Base-by-base conservation (phyloP, 2,329 filamentous ascomycete species). In the Penicillium sp. region DNA sequence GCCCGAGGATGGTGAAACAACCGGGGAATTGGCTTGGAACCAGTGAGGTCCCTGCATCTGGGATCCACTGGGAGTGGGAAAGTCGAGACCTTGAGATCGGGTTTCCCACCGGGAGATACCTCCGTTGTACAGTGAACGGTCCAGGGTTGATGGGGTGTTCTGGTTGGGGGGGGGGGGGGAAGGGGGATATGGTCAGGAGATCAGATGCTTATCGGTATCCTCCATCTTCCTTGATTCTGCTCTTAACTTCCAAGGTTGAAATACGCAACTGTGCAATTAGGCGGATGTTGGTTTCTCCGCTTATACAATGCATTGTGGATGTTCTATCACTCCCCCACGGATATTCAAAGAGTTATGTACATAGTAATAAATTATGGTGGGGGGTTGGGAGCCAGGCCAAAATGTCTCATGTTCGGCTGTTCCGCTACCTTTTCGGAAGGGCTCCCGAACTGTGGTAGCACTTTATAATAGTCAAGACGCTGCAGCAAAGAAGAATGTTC, bases 1-100 rank as follows among this genome's bases (percentile, higher is more conserved):
- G 64, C 66, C 66, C 68, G 66, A 63, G n/a, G 24, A 64, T 66
- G 58, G 63, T 70, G 68, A 70, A 70, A 70, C 68, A 59, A 29
- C 61, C 56, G 63, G 62, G 50, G 31, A 26, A 46, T n/a, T 54
- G 48, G 46, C 43, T 46, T n/a, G 45, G 53, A 52, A 29, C 62
- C 60, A 63, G 58, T 63, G 48, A 58, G 43, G 53, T 60, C 52
- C 52, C 56, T 57, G 55, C 50, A 55, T 59, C 35, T 16, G 3
- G 44, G 24, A 31, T 43, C 61, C 62, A 63, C 58, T 39, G 31
- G 19, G 49, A 46, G 35, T 41, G 10, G 19, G 10, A 19, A 19
- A 41, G 39, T 21, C 39, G 11, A 21, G n/a, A 19, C 19, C 9
- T 21, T 21, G 35, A 33, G 57, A 57, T 56, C 56, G 56, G 57